These are phyloP conservation scores for Calonectria crousiana DNA, from an alignment of 2,329 filamentous ascomycete species.

Conservation along the genomic window DNA sequence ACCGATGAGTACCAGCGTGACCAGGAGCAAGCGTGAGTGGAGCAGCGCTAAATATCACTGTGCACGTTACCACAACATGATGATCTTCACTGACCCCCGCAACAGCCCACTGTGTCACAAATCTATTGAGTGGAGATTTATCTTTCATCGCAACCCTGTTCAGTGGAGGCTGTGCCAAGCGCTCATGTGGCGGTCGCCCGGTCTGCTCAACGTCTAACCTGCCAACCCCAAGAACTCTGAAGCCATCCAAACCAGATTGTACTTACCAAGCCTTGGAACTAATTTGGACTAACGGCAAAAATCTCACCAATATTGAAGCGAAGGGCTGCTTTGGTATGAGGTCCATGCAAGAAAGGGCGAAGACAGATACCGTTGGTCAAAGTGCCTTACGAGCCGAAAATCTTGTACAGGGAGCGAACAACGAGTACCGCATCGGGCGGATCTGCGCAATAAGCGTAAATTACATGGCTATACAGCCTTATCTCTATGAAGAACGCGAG, in stretches of 20 bases:
- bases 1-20: neutral
- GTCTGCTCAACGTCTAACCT: neutral
- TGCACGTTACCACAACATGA: neutral
- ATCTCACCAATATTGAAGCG: neutral
- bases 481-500: neutral
- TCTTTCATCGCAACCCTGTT: neutral
- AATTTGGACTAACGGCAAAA: neutral
- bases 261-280: neutral
- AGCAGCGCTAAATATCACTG: neutral
- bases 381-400: neutral
- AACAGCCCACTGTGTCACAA: neutral
- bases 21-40: neutral
- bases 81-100: neutral
- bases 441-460: neutral
- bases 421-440: neutral
- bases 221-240: neutral
- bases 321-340: too few relatives aligned
- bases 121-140: neutral
- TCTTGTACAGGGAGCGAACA: neutral
- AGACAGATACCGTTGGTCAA: neutral
- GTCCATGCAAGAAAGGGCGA: neutral
- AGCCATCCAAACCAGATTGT: neutral
- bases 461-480: neutral
- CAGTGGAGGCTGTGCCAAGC: neutral
- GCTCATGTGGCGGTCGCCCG: neutral